A percentile compares a stretch with the other conserved stretches of the same genome.
Evolutionary conservation across 2,329 filamentous ascomycete genomes (phyloP).

Genomic region (Diaporthe nobilis): DNA sequence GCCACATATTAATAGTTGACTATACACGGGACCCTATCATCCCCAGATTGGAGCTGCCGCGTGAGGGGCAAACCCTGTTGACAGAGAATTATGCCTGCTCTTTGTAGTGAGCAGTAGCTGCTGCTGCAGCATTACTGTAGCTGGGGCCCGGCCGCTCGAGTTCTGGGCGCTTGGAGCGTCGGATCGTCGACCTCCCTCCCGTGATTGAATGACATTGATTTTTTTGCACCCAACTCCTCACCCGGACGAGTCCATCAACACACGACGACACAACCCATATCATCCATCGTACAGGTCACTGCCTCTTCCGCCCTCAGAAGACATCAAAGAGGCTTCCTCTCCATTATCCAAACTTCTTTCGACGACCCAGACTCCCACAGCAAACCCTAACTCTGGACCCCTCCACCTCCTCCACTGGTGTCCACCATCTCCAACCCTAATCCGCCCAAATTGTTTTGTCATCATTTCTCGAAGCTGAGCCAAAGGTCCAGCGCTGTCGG

Average conservation of each 20-base stretch:
- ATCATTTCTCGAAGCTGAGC: slow-evolving; percentile 18
- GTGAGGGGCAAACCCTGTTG: slow-evolving; percentile 27
- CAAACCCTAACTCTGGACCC: slow-evolving; percentile 10
- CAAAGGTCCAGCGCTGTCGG: slow-evolving; percentile 3
- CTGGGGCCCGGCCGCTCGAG: slow-evolving; percentile 6
- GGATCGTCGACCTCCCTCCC: slow-evolving; percentile 31
- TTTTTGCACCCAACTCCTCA: slow-evolving; percentile 33
- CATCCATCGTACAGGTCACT: slow-evolving; percentile 5
- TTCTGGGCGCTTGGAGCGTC: slow-evolving; percentile 27
- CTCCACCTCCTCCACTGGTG: slow-evolving; percentile 23
- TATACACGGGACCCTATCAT: background rate
- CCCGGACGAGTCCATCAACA: slow-evolving; percentile 10
- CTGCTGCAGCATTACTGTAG: background rate
- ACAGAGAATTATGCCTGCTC: slow-evolving; percentile 28
- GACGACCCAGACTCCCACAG: background rate
- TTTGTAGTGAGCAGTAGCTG: background rate
- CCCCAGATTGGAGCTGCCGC: slow-evolving; percentile 6
- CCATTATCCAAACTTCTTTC: background rate
- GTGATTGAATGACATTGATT: slow-evolving; percentile 29
- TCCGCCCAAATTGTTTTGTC: slow-evolving; percentile 30
- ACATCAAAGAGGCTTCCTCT: background rate
- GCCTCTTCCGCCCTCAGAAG: background rate
- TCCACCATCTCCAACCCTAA: slow-evolving; percentile 35
- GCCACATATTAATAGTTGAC: rapidly evolving
- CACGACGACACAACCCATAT: slow-evolving; percentile 5